These are phyloP conservation scores for Xylaria curta DNA, from an alignment of 495 filamentous ascomycete species.

Conservation along the genomic window DNA sequence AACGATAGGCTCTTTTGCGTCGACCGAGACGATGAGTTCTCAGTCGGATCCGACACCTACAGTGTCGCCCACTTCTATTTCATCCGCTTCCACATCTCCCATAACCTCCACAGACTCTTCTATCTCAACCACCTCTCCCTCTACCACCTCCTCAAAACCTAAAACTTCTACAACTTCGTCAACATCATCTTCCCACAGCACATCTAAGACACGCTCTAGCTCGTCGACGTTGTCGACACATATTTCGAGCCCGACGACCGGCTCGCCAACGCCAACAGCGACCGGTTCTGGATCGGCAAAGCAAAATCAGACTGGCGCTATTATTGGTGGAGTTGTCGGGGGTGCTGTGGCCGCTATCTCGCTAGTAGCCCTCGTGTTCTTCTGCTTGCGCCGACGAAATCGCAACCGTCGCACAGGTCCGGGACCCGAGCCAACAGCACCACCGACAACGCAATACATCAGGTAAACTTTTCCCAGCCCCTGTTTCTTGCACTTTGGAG, in stretches of 20 bases:
- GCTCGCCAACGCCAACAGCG: constrained; percentile 17
- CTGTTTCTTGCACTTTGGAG: background rate
- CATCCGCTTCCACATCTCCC: constrained; percentile 24
- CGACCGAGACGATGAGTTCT: constrained; percentile 30
- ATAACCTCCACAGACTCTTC: constrained; percentile 11
- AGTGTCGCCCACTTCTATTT: constrained; percentile 14
- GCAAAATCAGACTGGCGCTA: constrained; percentile 45
- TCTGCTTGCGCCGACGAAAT: constrained; percentile 42
- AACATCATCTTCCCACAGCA: constrained; percentile 25
- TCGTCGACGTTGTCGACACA: constrained; percentile 29
- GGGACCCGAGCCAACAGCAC: constrained; percentile 34
- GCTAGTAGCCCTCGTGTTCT: constrained; percentile 37
- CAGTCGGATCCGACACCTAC: constrained; percentile 15
- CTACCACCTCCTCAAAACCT: constrained; percentile 22
- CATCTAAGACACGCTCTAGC: constrained; percentile 28
- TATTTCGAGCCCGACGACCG: constrained; percentile 21
- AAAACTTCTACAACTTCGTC: constrained; percentile 30
- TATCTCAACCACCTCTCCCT: background rate
- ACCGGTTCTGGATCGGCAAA: constrained; percentile 25
- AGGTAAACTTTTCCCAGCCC: constrained; percentile 33
- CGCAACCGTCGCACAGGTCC: constrained; percentile 45
- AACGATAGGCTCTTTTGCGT: constrained; percentile 37
- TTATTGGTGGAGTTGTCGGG: constrained; percentile 53
- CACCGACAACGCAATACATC: constrained; percentile 41
- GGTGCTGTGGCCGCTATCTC: constrained; percentile 46